A percentile compares a stretch with the other conserved stretches of the same genome.
Evolutionary conservation across 495 filamentous ascomycete genomes (phyloP).

Genomic region (Halenospora varia): DNA sequence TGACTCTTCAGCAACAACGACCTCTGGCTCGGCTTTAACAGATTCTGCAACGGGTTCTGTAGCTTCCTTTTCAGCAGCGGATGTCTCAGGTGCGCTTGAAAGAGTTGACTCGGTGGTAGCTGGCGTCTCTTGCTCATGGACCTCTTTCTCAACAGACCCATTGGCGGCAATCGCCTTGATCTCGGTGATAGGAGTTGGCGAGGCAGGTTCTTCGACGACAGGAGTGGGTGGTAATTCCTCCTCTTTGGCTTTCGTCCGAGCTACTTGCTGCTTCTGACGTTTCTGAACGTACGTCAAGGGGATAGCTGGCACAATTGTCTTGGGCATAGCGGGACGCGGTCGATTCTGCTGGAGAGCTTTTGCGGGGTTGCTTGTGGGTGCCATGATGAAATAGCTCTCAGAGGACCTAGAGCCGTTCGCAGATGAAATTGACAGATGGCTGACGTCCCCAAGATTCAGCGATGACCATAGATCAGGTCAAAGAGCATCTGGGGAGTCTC

Average conservation of each 20-base stretch:
- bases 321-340: slow-evolving; percentile 26
- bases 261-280: slow-evolving; percentile 23
- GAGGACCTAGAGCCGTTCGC: neutral
- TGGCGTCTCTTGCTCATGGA: neutral
- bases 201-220: slow-evolving; percentile 4
- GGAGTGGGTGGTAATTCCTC: slow-evolving; percentile 9
- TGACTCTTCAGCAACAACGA: slow-evolving; percentile 7
- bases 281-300: slow-evolving; percentile 36
- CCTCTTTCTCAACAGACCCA: slow-evolving; percentile 9
- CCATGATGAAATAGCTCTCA: slow-evolving; percentile 15
- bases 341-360: slow-evolving; percentile 23
- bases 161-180: slow-evolving; percentile 9
- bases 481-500: slow-evolving; percentile 31
- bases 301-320: slow-evolving; percentile 31
- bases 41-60: neutral
- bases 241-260: slow-evolving; percentile 15
- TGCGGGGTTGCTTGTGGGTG: slow-evolving; percentile 17
- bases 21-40: slow-evolving; percentile 1
- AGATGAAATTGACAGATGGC: neutral
- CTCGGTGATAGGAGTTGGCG: slow-evolving; percentile 9
- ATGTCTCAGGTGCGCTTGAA: neutral
- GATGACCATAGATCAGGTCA: slow-evolving; percentile 26
- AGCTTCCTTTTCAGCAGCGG: slow-evolving; percentile 1
- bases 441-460: slow-evolving; percentile 32
- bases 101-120: neutral